phyloP scores from a whole-genome alignment of 2,329 filamentous ascomycete species.

The Aspergillus neoniger region DNA sequence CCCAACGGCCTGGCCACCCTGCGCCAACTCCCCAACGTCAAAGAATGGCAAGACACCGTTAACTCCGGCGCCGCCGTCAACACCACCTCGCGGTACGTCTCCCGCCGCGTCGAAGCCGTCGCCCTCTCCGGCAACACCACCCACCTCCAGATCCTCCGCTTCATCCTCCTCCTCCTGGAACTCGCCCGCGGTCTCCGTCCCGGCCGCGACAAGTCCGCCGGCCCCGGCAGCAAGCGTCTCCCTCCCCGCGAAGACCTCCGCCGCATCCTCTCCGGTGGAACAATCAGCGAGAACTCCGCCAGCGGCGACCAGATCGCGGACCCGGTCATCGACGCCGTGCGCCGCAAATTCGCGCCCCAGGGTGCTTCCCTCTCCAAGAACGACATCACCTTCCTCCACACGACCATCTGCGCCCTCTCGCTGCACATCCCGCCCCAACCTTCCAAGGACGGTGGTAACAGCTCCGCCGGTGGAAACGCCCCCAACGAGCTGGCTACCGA shows the following conservation, averaged over 20 bases:
- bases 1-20: constrained; percentile 46
- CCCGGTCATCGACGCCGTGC: constrained; percentile 43
- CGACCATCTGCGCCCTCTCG: constrained; percentile 49
- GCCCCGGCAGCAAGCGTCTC: constrained; percentile 42
- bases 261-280: constrained; percentile 35
- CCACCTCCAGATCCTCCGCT: constrained; percentile 48
- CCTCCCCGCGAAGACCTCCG: constrained; percentile 44
- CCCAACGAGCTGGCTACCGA: constrained; percentile 46
- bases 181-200: constrained; percentile 40
- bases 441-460: constrained; percentile 38
- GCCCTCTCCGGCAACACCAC: constrained; percentile 42
- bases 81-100: constrained; percentile 48
- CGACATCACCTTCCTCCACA: constrained; percentile 47
- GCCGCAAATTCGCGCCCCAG: constrained; percentile 45
- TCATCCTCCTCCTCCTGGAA: constrained; percentile 48
- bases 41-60: constrained; percentile 46
- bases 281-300: constrained; percentile 20
- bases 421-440: constrained; percentile 49
- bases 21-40: constrained; percentile 43
- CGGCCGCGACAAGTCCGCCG: constrained; percentile 26
- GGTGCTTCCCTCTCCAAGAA: constrained; percentile 38
- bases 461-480: constrained; percentile 38
- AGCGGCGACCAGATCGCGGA: constrained; percentile 34
- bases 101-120: constrained; percentile 44
- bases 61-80: constrained; percentile 37